These are phyloP conservation scores for Leucosporidium scottii DNA, from an alignment of 768 basidiomycete species.

Conservation along the genomic window DNA sequence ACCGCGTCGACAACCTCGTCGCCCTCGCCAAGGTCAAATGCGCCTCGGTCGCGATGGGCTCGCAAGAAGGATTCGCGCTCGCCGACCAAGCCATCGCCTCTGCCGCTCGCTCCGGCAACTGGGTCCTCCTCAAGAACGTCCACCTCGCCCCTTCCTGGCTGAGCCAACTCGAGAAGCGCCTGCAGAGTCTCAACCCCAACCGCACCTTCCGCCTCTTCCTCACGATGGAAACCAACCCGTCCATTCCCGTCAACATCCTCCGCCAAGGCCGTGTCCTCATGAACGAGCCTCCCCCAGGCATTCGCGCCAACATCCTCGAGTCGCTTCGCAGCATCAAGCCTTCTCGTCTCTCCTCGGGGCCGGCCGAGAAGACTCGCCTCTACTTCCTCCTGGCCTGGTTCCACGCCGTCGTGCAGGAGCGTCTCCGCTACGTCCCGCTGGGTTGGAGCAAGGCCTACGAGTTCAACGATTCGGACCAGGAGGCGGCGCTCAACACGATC, in stretches of 20 bases:
- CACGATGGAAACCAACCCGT: slow-evolving; percentile 93
- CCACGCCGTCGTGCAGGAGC: slow-evolving; percentile 96
- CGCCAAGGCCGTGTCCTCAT: slow-evolving; percentile 93
- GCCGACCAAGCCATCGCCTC: slow-evolving; percentile 93
- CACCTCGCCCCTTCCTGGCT: slow-evolving; percentile 86
- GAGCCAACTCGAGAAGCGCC: slow-evolving; percentile 88
- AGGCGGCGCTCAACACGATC: slow-evolving; percentile 83
- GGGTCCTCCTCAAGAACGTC: slow-evolving; percentile 96
- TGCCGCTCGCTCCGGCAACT: slow-evolving; percentile 85
- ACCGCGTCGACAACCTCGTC: slow-evolving; percentile 81
- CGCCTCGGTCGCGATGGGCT: slow-evolving; percentile 93
- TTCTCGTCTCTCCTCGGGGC: slow-evolving; percentile 69
- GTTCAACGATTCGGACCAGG: slow-evolving; percentile 98
- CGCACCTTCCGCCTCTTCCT: slow-evolving; percentile 92
- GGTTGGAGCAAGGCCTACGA: slow-evolving; percentile 97
- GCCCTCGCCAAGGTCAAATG: slow-evolving; percentile 64
- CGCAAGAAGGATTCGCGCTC: slow-evolving; percentile 89
- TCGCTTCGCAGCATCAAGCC: slow-evolving; percentile 68
- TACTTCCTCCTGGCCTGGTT: slow-evolving; percentile 99
- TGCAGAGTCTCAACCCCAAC: slow-evolving; percentile 83
- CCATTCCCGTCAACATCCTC: slow-evolving; percentile 92
- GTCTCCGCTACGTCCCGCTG: slow-evolving; percentile 86
- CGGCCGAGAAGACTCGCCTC: slow-evolving; percentile 81
- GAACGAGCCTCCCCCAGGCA: slow-evolving; percentile 96
- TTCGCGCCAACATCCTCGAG: slow-evolving; percentile 92